Conservation (phyloP, 2,329 filamentous ascomycete genomes). For the Chaetomium sp. region DNA sequence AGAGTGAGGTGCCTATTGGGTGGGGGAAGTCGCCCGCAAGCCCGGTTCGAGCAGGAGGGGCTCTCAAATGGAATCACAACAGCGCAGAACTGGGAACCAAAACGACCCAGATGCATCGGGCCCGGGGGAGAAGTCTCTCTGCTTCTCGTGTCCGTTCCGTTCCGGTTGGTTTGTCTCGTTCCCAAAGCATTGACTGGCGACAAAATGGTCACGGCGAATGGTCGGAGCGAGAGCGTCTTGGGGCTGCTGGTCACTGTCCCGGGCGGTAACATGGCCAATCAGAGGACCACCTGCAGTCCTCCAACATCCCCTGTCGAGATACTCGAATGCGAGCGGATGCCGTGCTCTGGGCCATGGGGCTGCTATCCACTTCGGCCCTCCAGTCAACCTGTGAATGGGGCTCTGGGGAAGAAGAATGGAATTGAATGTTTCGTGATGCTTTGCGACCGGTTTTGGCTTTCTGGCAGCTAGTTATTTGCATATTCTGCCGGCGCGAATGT, state of each 20-base stretch:
- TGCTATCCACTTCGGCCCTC: not conserved
- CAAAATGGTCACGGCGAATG: conserved; percentile 17
- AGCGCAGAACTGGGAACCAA: no score
- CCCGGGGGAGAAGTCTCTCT: not conserved
- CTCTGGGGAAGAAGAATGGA: no score
- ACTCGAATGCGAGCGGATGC: conserved; percentile 7
- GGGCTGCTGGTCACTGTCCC: conserved; percentile 26
- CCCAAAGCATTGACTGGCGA: conserved; percentile 7
- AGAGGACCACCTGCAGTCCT: conserved; percentile 9
- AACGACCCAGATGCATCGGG: not conserved
- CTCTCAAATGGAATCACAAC: no score
- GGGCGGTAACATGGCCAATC: conserved; percentile 31
- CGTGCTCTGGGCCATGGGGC: conserved; percentile 6
- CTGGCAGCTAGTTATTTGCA: no score
- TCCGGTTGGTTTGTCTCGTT: not conserved
- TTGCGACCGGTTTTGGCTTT: no score
- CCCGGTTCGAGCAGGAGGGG: no score
- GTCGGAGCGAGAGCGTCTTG: conserved; percentile 5
- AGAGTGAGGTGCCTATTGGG: no score
- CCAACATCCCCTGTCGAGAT: conserved; percentile 17
- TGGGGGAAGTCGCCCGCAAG: no score
- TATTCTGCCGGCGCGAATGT: no score
- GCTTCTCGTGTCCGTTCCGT: not conserved
- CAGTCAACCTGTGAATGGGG: not conserved
- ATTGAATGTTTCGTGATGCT: no score